Conservation (phyloP, 352 stramenopile genomes). For the Pythium biforme region DNA sequence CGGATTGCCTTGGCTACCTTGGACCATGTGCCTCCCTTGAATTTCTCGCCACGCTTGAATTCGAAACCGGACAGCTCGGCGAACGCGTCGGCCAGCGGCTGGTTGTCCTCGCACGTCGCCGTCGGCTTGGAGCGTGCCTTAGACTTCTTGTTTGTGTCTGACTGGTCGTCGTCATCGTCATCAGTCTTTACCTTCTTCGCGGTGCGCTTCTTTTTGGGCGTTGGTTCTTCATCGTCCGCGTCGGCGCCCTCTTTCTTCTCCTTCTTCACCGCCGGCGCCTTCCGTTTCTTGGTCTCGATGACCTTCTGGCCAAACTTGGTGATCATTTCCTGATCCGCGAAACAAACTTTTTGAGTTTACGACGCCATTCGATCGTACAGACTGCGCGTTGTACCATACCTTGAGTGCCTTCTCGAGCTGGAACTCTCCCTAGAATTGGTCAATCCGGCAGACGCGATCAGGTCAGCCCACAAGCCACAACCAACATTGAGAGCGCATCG, state of each 20-base stretch:
- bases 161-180: constrained; percentile 46
- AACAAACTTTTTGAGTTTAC: neutral
- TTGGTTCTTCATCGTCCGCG: constrained; percentile 25
- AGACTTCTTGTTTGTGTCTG: constrained; percentile 48
- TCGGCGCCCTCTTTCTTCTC: constrained; percentile 29
- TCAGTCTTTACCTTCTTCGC: constrained; percentile 39
- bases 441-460: neutral
- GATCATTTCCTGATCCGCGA: constrained; percentile 61
- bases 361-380: neutral
- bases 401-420: constrained; percentile 67
- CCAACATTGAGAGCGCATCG: neutral
- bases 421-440: constrained; percentile 52
- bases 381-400: constrained; percentile 23
- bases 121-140: constrained; percentile 47
- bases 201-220: constrained; percentile 30
- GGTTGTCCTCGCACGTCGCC: constrained; percentile 63
- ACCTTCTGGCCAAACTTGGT: constrained; percentile 72
- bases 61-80: constrained; percentile 83
- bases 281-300: constrained; percentile 58
- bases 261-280: constrained; percentile 34
- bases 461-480: neutral
- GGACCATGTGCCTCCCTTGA: constrained; percentile 86
- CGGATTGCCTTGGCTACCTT: constrained; percentile 87
- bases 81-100: constrained; percentile 71
- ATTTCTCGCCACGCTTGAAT: constrained; percentile 85